Evolutionary conservation across 2,329 filamentous ascomycete genomes (phyloP).

Genomic region (Tolypocladium tundrense): DNA sequence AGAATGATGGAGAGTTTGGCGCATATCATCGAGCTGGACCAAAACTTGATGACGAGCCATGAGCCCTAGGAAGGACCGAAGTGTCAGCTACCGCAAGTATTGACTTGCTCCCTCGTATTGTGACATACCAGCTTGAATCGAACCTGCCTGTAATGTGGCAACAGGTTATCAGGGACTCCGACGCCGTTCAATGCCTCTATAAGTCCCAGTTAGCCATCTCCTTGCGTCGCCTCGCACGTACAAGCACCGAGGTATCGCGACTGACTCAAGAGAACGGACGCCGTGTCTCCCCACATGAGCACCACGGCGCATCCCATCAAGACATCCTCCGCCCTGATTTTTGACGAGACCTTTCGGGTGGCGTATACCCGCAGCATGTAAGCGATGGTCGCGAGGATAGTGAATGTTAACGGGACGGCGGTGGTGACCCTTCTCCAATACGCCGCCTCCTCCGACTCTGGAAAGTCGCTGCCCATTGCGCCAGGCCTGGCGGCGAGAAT

Average conservation of each 20-base stretch:
- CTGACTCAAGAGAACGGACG: conserved; percentile 5
- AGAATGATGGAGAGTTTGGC: conserved; percentile 7
- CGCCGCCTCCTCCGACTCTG: neutral
- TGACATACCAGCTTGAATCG: neutral
- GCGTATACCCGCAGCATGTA: conserved; percentile 3
- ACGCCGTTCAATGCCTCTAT: conserved; percentile 6
- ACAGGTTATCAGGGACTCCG: neutral
- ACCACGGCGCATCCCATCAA: conserved; percentile 6
- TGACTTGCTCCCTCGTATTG: neutral
- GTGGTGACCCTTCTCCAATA: conserved; percentile 3
- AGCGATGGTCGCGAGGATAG: conserved; percentile 1
- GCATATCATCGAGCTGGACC: conserved; percentile 3
- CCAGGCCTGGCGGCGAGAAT: neutral
- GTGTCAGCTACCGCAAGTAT: neutral
- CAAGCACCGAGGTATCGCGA: neutral
- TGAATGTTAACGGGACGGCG: conserved; percentile 2
- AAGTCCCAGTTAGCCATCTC: neutral
- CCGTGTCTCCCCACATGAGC: conserved; percentile 6
- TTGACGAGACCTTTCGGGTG: neutral
- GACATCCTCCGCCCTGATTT: conserved; percentile 4
- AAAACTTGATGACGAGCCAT: conserved; percentile 8
- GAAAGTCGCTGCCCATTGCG: neutral
- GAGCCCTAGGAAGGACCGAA: conserved; percentile 1
- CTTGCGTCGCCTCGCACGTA: no score
- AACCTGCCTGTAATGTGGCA: neutral